Evolutionary conservation across 2,329 filamentous ascomycete genomes (phyloP).

Genomic region (Venturia oleaginea): DNA sequence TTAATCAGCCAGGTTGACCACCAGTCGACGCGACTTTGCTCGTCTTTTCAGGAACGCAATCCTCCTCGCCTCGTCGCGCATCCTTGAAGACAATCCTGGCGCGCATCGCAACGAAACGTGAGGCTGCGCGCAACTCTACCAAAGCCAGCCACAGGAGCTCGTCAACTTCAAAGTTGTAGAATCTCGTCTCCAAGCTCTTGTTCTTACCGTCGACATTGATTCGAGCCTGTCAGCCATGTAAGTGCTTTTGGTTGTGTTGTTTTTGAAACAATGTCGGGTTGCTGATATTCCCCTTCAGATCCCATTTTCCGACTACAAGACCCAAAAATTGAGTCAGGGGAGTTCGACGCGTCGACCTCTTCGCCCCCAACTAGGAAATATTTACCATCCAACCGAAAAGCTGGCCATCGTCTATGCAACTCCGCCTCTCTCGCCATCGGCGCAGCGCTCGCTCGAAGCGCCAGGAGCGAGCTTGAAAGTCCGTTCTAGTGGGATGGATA

Average conservation of each 20-base stretch:
- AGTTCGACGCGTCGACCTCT: conserved; percentile 3
- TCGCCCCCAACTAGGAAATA: background rate
- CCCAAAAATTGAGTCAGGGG: background rate
- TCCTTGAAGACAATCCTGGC: conserved; percentile 5
- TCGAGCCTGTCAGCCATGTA: background rate
- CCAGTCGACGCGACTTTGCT: background rate
- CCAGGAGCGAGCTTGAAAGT: conserved; percentile 43
- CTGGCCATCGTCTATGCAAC: conserved; percentile 55
- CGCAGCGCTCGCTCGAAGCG: conserved; percentile 53
- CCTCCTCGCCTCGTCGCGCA: conserved; percentile 1
- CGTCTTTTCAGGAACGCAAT: conserved; percentile 4
- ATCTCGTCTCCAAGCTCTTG: background rate
- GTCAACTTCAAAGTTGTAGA: background rate
- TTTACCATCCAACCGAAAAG: conserved; percentile 37
- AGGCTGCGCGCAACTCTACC: conserved; percentile 1
- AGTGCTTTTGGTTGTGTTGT: background rate
- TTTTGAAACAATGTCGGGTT: background rate
- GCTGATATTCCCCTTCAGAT: background rate
- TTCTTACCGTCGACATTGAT: background rate
- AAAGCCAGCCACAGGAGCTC: background rate
- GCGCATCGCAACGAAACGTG: conserved; percentile 9
- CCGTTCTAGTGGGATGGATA: conserved; percentile 63
- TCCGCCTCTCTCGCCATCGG: conserved; percentile 55
- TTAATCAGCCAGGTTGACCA: background rate
- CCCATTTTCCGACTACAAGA: background rate